phyloP scores from a whole-genome alignment of 257 asterid genomes.

The Scutellaria barbata region DNA sequence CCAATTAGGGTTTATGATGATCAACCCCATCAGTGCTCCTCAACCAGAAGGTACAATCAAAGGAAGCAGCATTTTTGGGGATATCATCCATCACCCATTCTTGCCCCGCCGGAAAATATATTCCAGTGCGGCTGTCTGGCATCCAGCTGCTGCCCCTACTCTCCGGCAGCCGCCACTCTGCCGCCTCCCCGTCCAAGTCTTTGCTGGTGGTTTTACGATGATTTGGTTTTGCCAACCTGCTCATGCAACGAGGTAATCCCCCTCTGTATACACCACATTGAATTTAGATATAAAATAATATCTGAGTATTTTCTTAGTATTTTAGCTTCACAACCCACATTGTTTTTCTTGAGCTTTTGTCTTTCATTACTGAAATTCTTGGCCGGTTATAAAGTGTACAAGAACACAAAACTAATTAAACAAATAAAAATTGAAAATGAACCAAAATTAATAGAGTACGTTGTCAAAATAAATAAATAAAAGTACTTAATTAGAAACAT shows the following conservation, averaged over 20 bases:
- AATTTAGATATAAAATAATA: too few species aligned
- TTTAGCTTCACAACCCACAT: too few species aligned
- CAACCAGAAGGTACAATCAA: conserved; percentile 48
- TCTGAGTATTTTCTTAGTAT: too few species aligned
- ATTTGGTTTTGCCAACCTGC: conserved; percentile 26
- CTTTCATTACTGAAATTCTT: too few species aligned
- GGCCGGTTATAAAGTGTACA: too few species aligned
- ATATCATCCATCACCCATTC: conserved; percentile 54
- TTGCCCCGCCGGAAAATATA: conserved; percentile 55
- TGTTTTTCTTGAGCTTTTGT: too few species aligned
- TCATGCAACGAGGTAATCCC: conserved; percentile 34
- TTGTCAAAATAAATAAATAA: too few species aligned
- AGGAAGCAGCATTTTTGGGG: conserved; percentile 47
- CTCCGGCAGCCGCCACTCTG: not conserved
- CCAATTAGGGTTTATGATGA: too few species aligned
- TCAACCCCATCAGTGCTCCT: conserved; percentile 50
- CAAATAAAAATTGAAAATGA: too few species aligned
- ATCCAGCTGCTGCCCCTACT: conserved; percentile 37
- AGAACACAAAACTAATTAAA: not conserved
- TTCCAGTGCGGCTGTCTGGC: conserved; percentile 60
- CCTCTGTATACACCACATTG: not conserved
- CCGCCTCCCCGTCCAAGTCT: conserved; percentile 6
- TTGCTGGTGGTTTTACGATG: not conserved
- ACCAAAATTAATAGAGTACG: too few species aligned
- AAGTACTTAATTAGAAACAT: conserved; percentile 13